Base-by-base conservation (phyloP, 345 rosid genomes). In the Hibiscus trionum region DNA sequence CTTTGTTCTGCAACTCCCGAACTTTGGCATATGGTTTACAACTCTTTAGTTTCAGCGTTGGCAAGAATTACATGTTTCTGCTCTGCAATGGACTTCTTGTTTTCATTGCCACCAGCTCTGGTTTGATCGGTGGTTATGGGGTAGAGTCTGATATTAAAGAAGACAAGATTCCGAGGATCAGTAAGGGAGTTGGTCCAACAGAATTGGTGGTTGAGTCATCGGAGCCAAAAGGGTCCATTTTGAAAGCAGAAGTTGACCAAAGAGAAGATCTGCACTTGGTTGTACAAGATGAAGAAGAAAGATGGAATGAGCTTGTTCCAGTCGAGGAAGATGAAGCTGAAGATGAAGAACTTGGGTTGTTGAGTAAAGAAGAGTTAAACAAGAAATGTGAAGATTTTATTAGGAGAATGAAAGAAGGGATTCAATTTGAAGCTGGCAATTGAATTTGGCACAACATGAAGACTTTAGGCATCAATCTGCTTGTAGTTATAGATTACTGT, bases 331-430 rank as follows among this genome's bases (percentile, higher is more conserved):
- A 70, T 33, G 31, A 33, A 33, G 37, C 4, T 7, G 82, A 70
- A 66, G 73, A 72, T 29, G 76, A 35, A 58, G 66, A 47, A 65
- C 26, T 44, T 55, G 79, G 61, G 55, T 72, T 65, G 61, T 65
- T 84, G 29, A 88, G 87, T 75, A 27, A 52, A 1, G 97, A 91
- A 53, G 96, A 88, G 42, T 77, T 88, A 39, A 82, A 92, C 80
- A 80, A 80, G 85, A 88, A 80, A 80, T 90, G 88, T 58, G 97
- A 90, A 0, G 86, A 88, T 1, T 93, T 90, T 77, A 90, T 90
- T 19, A 88, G 76, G 60, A 86, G 44, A 79, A 79, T 93, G 89
- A 88, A 67, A 61, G 77, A 76, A 7, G 75, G 21, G 56, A 87
- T 91, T 71, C 57, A 78, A 70, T 37, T 26, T 6, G 83, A 81